phyloP scores from a whole-genome alignment of 305 asterid genomes.

The Plantago lanceolata region DNA sequence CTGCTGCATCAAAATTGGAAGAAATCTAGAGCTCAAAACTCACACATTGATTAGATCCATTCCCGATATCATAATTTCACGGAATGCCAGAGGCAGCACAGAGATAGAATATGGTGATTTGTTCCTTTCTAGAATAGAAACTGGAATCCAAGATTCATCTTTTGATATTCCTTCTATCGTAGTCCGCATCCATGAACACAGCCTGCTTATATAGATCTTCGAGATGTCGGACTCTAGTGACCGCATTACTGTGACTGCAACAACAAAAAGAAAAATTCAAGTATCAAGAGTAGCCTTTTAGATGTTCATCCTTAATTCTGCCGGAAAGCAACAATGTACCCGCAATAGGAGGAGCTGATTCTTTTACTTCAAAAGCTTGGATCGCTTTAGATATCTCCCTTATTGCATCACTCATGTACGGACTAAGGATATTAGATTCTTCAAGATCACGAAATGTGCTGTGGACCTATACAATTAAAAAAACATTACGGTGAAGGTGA shows the following conservation, averaged over 20 bases:
- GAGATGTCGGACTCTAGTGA: conserved; percentile 79
- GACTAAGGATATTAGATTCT: conserved; percentile 81
- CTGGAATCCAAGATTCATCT: conserved; percentile 87
- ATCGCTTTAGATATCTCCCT: conserved; percentile 77
- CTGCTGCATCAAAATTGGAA: conserved; percentile 20
- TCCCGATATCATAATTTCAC: conserved; percentile 68
- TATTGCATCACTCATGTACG: conserved; percentile 76
- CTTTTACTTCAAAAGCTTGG: conserved; percentile 85
- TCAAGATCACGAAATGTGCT: conserved; percentile 77
- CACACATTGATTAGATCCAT: conserved; percentile 87
- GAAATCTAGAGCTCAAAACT: conserved; percentile 31
- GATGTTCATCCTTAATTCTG: background rate
- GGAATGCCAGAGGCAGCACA: conserved; percentile 79
- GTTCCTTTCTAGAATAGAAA: conserved; percentile 84
- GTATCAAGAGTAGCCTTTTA: conserved; percentile 19
- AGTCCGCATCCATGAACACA: conserved; percentile 95
- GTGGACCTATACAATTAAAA: conserved; percentile 53
- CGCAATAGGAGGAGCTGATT: conserved; percentile 83
- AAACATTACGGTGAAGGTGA: conserved; percentile 14
- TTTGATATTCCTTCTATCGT: conserved; percentile 81
- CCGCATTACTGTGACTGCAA: conserved; percentile 76
- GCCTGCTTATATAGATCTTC: conserved; percentile 75
- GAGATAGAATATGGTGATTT: conserved; percentile 90
- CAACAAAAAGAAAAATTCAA: conserved; percentile 23
- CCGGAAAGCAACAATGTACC: conserved; percentile 39